Evolutionary conservation across 257 asterid species (phyloP).

Genomic region (Capsicum baccatum): DNA sequence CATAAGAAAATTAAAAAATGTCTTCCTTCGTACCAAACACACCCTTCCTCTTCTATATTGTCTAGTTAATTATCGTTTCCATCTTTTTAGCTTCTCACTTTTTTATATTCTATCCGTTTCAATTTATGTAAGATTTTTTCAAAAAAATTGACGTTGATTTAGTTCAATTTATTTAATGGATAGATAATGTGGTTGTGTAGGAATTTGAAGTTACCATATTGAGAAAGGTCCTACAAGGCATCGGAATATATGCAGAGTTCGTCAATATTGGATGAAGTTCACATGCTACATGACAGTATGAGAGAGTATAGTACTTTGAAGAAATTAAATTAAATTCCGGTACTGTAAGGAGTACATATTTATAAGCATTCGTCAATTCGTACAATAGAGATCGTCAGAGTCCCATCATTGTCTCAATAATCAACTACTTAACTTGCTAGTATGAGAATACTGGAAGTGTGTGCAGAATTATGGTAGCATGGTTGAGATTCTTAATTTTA

Average conservation of each 20-base stretch:
- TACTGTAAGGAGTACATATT: neutral
- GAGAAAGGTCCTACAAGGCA: neutral
- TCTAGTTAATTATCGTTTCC: no score
- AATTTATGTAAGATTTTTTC: no score
- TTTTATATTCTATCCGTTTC: no score
- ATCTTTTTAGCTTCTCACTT: no score
- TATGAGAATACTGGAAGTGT: neutral
- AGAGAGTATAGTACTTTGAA: neutral
- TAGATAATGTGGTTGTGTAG: no score
- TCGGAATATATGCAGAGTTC: neutral
- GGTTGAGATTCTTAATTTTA: neutral
- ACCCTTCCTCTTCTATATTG: no score
- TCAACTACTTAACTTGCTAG: neutral
- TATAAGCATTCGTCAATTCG: neutral
- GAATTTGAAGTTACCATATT: neutral
- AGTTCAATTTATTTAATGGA: no score
- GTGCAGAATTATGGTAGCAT: neutral
- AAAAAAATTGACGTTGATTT: no score
- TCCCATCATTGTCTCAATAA: slow-evolving; percentile 15
- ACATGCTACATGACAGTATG: neutral
- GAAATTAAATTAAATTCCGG: neutral
- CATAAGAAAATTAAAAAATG: no score
- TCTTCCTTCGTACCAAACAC: no score
- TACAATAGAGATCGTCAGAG: slow-evolving; percentile 22
- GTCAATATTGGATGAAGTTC: neutral